These are phyloP conservation scores for Xylariaceae sp. DNA, from an alignment of 2,329 filamentous ascomycete genomes.

Conservation along the genomic window DNA sequence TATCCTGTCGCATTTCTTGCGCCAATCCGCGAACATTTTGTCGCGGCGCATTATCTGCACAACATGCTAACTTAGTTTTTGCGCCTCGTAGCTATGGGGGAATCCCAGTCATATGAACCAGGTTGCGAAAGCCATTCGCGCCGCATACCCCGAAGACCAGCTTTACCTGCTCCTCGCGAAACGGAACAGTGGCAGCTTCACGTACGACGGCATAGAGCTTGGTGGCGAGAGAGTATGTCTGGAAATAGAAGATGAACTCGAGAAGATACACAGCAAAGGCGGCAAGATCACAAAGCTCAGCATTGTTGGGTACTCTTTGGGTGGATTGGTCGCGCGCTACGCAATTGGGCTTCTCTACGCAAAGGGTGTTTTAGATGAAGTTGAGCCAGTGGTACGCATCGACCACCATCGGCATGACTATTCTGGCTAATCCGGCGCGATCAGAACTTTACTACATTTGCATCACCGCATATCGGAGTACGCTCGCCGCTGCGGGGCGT, in stretches of 20 bases:
- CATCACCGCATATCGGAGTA: slow-evolving; percentile 76
- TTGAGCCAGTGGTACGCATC: slow-evolving; percentile 67
- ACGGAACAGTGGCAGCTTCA: slow-evolving; percentile 69
- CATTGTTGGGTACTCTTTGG: slow-evolving; percentile 84
- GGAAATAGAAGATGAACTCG: slow-evolving; percentile 63
- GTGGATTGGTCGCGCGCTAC: slow-evolving; percentile 82
- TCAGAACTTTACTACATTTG: slow-evolving; percentile 90
- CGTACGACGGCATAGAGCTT: slow-evolving; percentile 66
- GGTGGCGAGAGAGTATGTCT: slow-evolving; percentile 64
- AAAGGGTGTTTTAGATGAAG: slow-evolving; percentile 71
- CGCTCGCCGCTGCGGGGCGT: slow-evolving; percentile 64
- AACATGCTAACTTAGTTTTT: slow-evolving; percentile 15
- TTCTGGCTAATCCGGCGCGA: not conserved
- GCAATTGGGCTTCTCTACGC: slow-evolving; percentile 79
- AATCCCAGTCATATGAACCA: slow-evolving; percentile 70
- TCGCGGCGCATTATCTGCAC: no score
- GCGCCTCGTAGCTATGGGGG: slow-evolving; percentile 62
- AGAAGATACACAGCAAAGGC: slow-evolving; percentile 55
- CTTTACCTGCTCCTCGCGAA: slow-evolving; percentile 69
- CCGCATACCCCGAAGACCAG: slow-evolving; percentile 56
- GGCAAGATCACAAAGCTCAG: slow-evolving; percentile 77
- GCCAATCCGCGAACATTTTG: no score
- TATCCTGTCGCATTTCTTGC: no score
- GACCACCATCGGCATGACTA: not conserved
- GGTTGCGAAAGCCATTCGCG: slow-evolving; percentile 62